Evolutionary conservation across 108 stramenopile genomes (phyloP).

Genomic region (Cyclotella cryptica): DNA sequence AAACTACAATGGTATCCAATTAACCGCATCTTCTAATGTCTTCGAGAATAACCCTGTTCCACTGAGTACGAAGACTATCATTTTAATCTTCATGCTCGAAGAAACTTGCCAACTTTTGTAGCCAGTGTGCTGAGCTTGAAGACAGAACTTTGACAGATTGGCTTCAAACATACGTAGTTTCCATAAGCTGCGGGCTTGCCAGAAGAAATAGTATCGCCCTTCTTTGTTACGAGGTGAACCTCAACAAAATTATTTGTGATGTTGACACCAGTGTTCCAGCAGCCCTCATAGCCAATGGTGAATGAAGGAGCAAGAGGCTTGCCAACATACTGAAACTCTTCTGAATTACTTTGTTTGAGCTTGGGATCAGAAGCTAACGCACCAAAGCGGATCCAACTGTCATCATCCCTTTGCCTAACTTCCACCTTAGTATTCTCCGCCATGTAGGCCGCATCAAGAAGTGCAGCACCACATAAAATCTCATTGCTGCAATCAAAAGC

Average conservation of each 20-base stretch:
- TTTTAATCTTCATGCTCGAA: too few relatives aligned
- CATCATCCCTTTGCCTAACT: not conserved
- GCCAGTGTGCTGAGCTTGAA: too few relatives aligned
- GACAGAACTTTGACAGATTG: not conserved
- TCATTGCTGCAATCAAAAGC: not conserved
- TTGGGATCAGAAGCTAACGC: not conserved
- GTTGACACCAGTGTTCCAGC: constrained; percentile 6
- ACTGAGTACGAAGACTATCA: too few relatives aligned
- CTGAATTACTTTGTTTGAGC: not conserved
- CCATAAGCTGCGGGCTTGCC: constrained; percentile 14
- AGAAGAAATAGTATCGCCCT: not conserved
- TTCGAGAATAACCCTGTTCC: too few relatives aligned
- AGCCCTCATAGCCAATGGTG: constrained; percentile 18
- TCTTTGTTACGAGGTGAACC: not conserved
- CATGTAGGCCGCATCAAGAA: not conserved
- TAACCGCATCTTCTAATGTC: too few relatives aligned
- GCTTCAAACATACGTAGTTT: not conserved
- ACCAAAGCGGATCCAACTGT: constrained; percentile 12
- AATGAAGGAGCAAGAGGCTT: not conserved
- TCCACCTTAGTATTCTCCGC: not conserved
- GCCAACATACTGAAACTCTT: constrained; percentile 8
- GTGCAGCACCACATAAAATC: constrained; percentile 14
- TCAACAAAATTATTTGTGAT: constrained; percentile 16
- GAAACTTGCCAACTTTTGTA: too few relatives aligned
- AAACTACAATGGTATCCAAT: too few relatives aligned